Conservation (phyloP, 108 stramenopile species). For the Cyclotella kingstonii region DNA sequence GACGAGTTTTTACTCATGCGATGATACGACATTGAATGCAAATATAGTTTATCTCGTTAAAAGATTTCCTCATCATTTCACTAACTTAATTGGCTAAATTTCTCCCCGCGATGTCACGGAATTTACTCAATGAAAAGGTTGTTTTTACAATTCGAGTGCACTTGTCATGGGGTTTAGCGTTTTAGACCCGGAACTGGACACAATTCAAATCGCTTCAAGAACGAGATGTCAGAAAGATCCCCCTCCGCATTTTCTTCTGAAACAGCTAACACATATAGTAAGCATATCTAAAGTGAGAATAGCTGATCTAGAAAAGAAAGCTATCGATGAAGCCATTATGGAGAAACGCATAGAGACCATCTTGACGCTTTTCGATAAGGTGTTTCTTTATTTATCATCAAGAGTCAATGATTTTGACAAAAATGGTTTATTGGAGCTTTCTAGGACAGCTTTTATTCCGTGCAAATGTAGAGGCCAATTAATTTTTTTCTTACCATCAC, state of each 20-base stretch:
- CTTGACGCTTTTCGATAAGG: conserved; percentile 27
- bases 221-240: conserved; percentile 61
- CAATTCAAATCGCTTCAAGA: conserved; percentile 41
- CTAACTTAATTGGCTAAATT: not conserved
- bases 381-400: conserved; percentile 48
- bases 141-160: conserved; percentile 51
- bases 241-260: conserved; percentile 36
- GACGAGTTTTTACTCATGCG: not conserved
- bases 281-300: conserved; percentile 36
- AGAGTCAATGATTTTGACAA: conserved; percentile 53
- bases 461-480: conserved; percentile 37
- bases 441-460: conserved; percentile 58
- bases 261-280: conserved; percentile 49
- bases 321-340: conserved; percentile 12
- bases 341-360: conserved; percentile 28
- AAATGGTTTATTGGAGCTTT: conserved; percentile 20
- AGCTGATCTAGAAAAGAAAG: conserved; percentile 19
- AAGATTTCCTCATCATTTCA: not conserved
- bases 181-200: conserved; percentile 51
- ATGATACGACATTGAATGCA: no score
- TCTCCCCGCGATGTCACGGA: not conserved
- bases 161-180: conserved; percentile 67
- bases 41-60: no score
- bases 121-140: conserved; percentile 11
- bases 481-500: conserved; percentile 52